Conservation (phyloP, 2,329 filamentous ascomycete species). For the Colletotrichum falcatum region DNA sequence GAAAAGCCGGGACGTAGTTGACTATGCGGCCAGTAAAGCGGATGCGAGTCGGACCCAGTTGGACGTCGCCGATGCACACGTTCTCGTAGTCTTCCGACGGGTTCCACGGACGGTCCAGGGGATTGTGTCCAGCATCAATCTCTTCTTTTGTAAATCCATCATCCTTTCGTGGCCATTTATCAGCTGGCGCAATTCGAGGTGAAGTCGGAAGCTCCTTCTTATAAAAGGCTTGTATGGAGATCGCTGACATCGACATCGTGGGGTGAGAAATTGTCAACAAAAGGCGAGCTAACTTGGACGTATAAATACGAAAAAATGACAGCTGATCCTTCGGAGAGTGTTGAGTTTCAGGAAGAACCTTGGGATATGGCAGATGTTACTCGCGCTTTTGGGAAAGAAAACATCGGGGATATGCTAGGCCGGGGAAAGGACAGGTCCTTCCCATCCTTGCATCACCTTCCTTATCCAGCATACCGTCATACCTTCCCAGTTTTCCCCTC, state of each 20-base stretch:
- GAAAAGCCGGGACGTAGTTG: constrained; percentile 61
- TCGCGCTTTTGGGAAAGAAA: background rate
- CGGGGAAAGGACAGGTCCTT: background rate
- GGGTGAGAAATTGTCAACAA: background rate
- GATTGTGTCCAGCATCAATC: constrained; percentile 53
- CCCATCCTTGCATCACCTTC: background rate
- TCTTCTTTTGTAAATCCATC: constrained; percentile 67
- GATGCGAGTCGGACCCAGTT: constrained; percentile 62
- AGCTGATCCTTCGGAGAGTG: background rate
- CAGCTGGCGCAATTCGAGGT: constrained; percentile 24
- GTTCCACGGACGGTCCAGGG: constrained; percentile 52
- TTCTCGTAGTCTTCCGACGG: constrained; percentile 61
- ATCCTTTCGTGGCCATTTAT: constrained; percentile 43
- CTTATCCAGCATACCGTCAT: background rate
- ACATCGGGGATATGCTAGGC: too few species aligned
- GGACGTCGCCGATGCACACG: constrained; percentile 58
- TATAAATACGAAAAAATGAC: background rate
- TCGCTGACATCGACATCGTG: constrained; percentile 40
- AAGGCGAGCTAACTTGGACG: background rate
- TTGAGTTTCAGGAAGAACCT: background rate
- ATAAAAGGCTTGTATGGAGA: constrained; percentile 53
- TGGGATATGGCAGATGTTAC: too few species aligned
- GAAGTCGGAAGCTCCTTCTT: constrained; percentile 44
- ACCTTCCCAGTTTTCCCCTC: background rate
- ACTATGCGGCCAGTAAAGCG: constrained; percentile 67